Percentiles rank a stretch among this genome's conserved stretches.
Evolutionary conservation across 345 rosid species (phyloP).

Genomic region (Lepidium sativum): DNA sequence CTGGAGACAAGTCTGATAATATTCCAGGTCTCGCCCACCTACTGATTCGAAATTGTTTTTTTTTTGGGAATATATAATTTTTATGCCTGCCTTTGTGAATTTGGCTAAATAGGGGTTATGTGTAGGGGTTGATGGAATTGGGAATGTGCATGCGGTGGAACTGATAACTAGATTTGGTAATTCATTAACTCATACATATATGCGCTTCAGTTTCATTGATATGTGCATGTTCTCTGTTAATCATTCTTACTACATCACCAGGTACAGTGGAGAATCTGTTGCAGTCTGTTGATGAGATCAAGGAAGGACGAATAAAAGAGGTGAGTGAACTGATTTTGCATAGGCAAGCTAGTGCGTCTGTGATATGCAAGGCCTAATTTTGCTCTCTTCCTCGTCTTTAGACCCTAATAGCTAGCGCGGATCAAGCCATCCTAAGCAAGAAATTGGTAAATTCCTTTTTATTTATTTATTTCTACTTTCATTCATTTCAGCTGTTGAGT

Average conservation of each 20-base stretch:
- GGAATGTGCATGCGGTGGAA: constrained; percentile 65
- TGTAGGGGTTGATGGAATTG: constrained; percentile 90
- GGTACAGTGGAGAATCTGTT: constrained; percentile 73
- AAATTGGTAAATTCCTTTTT: constrained; percentile 42
- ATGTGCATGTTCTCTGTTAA: not conserved
- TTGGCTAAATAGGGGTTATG: not conserved
- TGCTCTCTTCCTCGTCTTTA: constrained; percentile 5
- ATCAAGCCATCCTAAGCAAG: constrained; percentile 76
- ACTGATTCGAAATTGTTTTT: not conserved
- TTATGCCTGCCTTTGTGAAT: not conserved
- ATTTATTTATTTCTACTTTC: not conserved
- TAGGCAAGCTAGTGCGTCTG: not conserved
- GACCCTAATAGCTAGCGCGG: constrained; percentile 48
- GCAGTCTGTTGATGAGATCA: constrained; percentile 60
- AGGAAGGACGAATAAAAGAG: constrained; percentile 54
- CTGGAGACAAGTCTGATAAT: constrained; percentile 81
- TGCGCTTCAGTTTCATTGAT: not conserved
- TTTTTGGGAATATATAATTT: not conserved
- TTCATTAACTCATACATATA: constrained; percentile 1
- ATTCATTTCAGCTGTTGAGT: not conserved
- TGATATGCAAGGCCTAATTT: constrained; percentile 6
- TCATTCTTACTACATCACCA: constrained; percentile 18
- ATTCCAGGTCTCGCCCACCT: constrained; percentile 59
- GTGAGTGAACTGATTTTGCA: constrained; percentile 24
- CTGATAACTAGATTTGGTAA: constrained; percentile 73